Base-by-base conservation (phyloP, 768 basidiomycete genomes). In the Suillus sp. region DNA sequence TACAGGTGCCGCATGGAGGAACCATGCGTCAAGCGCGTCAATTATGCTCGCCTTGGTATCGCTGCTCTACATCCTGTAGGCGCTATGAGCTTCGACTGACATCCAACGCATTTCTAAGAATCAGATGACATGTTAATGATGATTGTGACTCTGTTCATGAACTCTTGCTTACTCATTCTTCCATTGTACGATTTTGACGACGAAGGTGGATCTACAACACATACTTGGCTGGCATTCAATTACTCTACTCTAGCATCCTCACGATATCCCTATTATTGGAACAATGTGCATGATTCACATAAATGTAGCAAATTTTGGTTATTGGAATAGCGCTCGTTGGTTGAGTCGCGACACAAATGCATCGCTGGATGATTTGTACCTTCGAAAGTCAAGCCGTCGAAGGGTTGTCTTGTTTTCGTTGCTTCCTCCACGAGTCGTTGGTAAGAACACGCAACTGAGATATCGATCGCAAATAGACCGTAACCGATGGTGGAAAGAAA, bases 1-100 rank as follows among this genome's bases (percentile, higher is more conserved):
- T 4, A 57, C 56, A 2, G 56, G 34, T 8, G 65, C 72, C 13
- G 75, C 75, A 43, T 69, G 70, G 75, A 55, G 51, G 61, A 74
- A 69, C 20, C 68, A 65, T 37, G 53, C 34, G 6, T 64, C 75
- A 18, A 45, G 64, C 30, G 61, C 61, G 8, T 69, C 63, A 35
- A 37, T 76, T 27, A 9, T 67, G 8, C 53, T 69, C 45, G 62
- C 65, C 10, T 61, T 75, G 51, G 42, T 62, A 43, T 56, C 66
- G 42, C 14, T 67, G 56, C 65, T 63, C 64, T 65, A 68, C 25
- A 51, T 50, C 20, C 60, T 76, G 30, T 71, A 66, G 68, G 70
- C 62, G 70, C 4, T 47, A 56, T 10, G 25, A 34, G 57, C 37
- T 60, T 56, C 22, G 14, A 61, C 67, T 65, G 56, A 62, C 61